Base-by-base conservation (phyloP, 176 grass and related monocot genomes). In the Aegilops longissima region DNA sequence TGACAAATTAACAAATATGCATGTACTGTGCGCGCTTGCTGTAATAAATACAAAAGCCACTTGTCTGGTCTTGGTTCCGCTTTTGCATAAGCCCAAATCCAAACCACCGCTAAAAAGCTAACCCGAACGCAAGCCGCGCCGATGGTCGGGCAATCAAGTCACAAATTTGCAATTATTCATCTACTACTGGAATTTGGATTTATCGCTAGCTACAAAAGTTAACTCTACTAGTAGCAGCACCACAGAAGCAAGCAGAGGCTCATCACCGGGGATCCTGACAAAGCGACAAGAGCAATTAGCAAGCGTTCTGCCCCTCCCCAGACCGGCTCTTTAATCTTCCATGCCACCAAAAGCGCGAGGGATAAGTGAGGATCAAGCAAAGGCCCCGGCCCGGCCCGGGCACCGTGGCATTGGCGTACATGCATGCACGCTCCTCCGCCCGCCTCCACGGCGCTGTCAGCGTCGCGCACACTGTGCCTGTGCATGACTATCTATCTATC, bases 351-450 rank as follows among this genome's bases (percentile, higher is more conserved):
- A 84, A 65, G 68, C 1, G 20, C 8, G 44, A 35, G 24, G 82
- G 87, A 85, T 89, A 89, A 81, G 83, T 89, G 88, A 71, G 81
- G 88, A 89, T 36, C 13, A 89, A 89, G 83, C 88, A 89, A 89
- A 72, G 39, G 8, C 52, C 24, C 67, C 6, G n/a, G 11, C 51
- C 23, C 66, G 12, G 29, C 4, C 20, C 49, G 18, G 36, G 69
- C 69, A 0, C 30, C 30, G 30, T 31, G 36, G 69, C 69, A 1
- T 14, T 39, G 33, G 47, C 38, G 47, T 69, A 51, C 45, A 2
- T 49, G 38, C 24, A 12, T 61, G 82, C 23, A 33, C 20, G 62
- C 65, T 54, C 31, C 49, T 52, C 30, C 30, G 1, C 5, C 49
- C 64, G 1, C 1, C 30, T 31, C 12, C 44, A 81, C 14, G 36